A percentile compares a stretch with the other conserved stretches of the same genome.
These are phyloP conservation scores for Spirogloea muscicola DNA, from an alignment of 139 green algal species.

Conservation along the genomic window DNA sequence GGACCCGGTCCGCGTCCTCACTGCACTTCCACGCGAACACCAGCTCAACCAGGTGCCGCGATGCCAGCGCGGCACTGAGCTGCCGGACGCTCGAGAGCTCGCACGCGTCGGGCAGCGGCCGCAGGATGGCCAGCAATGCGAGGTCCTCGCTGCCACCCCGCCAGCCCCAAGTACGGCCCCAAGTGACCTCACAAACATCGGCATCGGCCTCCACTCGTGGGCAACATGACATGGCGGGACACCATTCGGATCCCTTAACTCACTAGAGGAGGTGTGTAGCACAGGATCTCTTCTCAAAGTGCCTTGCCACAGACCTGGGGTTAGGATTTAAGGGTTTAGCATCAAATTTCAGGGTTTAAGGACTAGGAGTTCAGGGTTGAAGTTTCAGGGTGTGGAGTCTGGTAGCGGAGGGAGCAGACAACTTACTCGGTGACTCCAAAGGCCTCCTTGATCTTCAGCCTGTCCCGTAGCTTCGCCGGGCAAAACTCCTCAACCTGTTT, in stretches of 20 bases:
- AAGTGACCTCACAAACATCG: background rate
- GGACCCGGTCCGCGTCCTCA: constrained; percentile 24
- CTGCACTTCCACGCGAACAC: constrained; percentile 15
- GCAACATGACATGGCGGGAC: too few species aligned
- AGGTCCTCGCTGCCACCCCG: too few species aligned
- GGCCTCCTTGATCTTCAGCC: constrained; percentile 15
- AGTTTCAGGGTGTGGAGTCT: background rate
- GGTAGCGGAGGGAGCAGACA: background rate
- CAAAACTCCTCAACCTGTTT: constrained; percentile 47
- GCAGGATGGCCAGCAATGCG: too few species aligned
- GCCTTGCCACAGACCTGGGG: background rate
- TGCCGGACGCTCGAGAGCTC: background rate
- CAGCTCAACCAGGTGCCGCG: background rate
- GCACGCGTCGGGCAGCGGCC: too few species aligned
- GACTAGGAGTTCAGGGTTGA: background rate
- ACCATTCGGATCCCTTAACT: background rate
- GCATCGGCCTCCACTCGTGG: background rate
- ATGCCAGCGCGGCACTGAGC: background rate
- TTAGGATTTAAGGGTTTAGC: background rate
- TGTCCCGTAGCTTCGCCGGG: constrained; percentile 10
- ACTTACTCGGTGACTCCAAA: constrained; percentile 45
- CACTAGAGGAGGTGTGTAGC: constrained; percentile 17
- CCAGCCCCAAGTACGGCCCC: background rate
- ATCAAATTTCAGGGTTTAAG: background rate
- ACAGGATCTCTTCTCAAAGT: background rate